phyloP scores from a whole-genome alignment of 1,139 yeast genomes.

The Hyphopichia khmerensis region DNA sequence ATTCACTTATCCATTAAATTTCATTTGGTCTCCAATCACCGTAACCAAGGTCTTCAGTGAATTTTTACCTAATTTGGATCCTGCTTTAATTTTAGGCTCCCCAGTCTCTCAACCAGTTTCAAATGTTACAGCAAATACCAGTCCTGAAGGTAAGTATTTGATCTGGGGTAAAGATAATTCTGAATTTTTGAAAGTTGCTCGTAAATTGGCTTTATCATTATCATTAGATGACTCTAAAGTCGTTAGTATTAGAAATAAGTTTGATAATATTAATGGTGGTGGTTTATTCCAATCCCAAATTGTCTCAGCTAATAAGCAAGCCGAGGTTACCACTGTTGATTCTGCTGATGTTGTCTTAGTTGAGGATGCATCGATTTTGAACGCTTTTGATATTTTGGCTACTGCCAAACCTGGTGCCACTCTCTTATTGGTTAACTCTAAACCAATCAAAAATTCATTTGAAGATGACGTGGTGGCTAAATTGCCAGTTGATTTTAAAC shows the following conservation, averaged over 20 bases:
- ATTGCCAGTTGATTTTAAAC: constrained; percentile 55
- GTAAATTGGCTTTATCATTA: constrained; percentile 68
- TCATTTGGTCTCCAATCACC: constrained; percentile 58
- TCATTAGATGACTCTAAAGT: constrained; percentile 60
- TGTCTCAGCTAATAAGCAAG: constrained; percentile 34
- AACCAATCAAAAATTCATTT: constrained; percentile 37
- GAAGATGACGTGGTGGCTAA: constrained; percentile 48
- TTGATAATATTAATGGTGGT: constrained; percentile 68
- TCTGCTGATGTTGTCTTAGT: constrained; percentile 64
- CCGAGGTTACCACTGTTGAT: constrained; percentile 44
- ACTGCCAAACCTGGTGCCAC: constrained; percentile 59
- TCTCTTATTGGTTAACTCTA: constrained; percentile 48
- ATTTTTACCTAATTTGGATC: constrained; percentile 37
- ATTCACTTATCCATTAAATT: constrained; percentile 50
- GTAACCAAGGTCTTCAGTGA: constrained; percentile 49
- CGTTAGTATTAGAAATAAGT: constrained; percentile 61
- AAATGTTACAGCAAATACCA: constrained; percentile 37
- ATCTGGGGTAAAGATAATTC: constrained; percentile 73
- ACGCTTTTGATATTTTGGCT: constrained; percentile 59
- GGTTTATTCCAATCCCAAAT: constrained; percentile 84
- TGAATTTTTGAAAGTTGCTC: constrained; percentile 53
- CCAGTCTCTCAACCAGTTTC: constrained; percentile 5
- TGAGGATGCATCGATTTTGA: constrained; percentile 55
- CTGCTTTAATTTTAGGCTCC: constrained; percentile 17
- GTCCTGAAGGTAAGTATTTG: constrained; percentile 51